Conservation (phyloP, 768 basidiomycete species). For the Mycena metata region DNA sequence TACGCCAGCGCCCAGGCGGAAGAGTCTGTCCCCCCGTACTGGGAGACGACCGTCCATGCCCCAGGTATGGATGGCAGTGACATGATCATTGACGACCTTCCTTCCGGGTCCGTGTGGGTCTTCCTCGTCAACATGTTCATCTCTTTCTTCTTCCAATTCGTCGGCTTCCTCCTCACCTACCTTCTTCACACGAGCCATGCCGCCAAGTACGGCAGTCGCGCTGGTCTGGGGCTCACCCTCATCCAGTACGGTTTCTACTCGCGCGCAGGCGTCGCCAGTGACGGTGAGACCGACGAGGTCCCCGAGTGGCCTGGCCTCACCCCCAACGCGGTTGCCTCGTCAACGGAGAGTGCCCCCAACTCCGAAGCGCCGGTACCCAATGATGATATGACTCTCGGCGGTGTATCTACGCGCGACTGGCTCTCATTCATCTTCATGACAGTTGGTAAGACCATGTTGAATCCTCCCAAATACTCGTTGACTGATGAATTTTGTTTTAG, state of each 20-base stretch:
- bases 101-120: conserved; percentile 81
- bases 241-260: conserved; percentile 93
- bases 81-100: conserved; percentile 94
- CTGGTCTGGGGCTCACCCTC: conserved; percentile 94
- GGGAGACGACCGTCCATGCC: conserved; percentile 95
- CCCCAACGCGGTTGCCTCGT: conserved; percentile 6
- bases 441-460: conserved; percentile 62
- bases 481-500: conserved; percentile 50
- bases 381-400: conserved; percentile 41
- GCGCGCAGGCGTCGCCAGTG: conserved; percentile 49
- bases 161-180: conserved; percentile 93
- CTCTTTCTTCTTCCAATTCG: conserved; percentile 97
- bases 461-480: background rate
- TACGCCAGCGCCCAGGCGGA: conserved; percentile 85
- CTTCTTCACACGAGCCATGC: conserved; percentile 94
- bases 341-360: background rate
- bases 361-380: conserved; percentile 41
- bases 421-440: conserved; percentile 94
- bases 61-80: conserved; percentile 66
- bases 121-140: conserved; percentile 86
- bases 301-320: conserved; percentile 30
- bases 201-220: conserved; percentile 92
- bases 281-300: conserved; percentile 37
- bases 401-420: conserved; percentile 81
- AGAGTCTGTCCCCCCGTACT: conserved; percentile 94